Evolutionary conservation across 2,329 filamentous ascomycete genomes (phyloP).

Genomic region (Aspergillus sergii): DNA sequence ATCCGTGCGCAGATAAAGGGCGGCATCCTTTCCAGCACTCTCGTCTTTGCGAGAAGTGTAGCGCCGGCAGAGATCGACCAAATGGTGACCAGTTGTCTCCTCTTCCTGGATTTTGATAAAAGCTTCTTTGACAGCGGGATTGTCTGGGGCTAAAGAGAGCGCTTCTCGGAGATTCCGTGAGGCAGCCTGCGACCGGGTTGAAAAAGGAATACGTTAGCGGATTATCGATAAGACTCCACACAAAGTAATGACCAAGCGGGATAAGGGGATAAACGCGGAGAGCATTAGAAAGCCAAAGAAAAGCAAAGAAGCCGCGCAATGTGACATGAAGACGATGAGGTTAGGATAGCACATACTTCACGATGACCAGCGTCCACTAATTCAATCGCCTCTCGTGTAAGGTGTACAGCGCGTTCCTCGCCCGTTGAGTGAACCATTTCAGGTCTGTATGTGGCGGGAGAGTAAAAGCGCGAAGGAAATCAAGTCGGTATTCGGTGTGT

Average conservation of each 20-base stretch:
- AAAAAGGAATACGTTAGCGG: slow-evolving; percentile 11
- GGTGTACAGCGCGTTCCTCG: slow-evolving; percentile 48
- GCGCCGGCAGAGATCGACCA: slow-evolving; percentile 48
- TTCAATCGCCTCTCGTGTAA: slow-evolving; percentile 51
- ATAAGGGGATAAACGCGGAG: slow-evolving; percentile 8
- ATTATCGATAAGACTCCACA: slow-evolving; percentile 10
- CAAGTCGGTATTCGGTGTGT: not conserved
- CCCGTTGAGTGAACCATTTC: slow-evolving; percentile 47
- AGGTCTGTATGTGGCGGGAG: slow-evolving; percentile 23
- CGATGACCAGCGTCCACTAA: slow-evolving; percentile 49
- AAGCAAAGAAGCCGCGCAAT: not conserved
- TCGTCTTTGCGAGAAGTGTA: slow-evolving; percentile 47
- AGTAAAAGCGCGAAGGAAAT: not conserved
- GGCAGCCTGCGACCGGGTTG: slow-evolving; percentile 40
- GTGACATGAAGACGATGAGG: not conserved
- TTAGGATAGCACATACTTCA: slow-evolving; percentile 39
- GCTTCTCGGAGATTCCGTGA: slow-evolving; percentile 53
- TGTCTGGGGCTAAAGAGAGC: slow-evolving; percentile 49
- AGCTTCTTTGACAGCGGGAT: slow-evolving; percentile 48
- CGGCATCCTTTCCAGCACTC: slow-evolving; percentile 47
- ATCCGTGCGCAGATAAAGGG: slow-evolving; percentile 45
- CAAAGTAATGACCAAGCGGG: not conserved
- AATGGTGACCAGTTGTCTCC: slow-evolving; percentile 44
- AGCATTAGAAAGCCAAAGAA: not conserved
- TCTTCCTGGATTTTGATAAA: slow-evolving; percentile 49